Base-by-base conservation (phyloP, 1,139 yeast genomes). In the Geotrichum cucujoidarum region DNA sequence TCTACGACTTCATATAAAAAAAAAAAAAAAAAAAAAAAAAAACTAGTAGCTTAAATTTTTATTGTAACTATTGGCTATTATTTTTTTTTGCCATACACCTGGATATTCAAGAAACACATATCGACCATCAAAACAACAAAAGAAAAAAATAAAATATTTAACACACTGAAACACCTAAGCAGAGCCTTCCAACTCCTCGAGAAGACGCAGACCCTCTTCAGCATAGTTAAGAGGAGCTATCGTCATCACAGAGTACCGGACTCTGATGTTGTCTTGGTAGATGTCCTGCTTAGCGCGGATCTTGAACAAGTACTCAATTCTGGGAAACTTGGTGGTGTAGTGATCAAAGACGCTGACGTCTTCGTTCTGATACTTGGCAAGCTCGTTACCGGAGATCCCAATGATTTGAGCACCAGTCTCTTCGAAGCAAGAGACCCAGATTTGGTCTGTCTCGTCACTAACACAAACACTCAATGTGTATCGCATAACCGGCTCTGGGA, bases 401-500 rank as follows among this genome's bases (percentile, higher is more conserved):
- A 92, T 68, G 42, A 94, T 67, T 55, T 73, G 72, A 42, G 72
- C 74, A 0, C 95, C 97, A 56, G 83, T 85, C 31, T 83, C 92
- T 64, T 92, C 95, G 62, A 94, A 94, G 49, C 86, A 72, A 0
- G 95, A 83, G 31, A 86, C 70, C 95, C 97, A 89, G 53, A 89
- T 69, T 64, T 84, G 92, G 22, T 90, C 95, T 2, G 95, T 75
- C 53, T 75, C 73, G 65, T 94, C 99, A 62, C 81, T 75, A 11
- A 89, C 76, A 2, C 88, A 78, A 46, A 81, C 68, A 21, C 83
- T 81, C 57, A 90, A 66, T 50, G 90, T 80, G 59, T 85, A 94
- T 63, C 97, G 78, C 69, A 85, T 81, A 44, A 75, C 72, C 29
- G 98, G 97, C 51, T 73, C 75, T 2, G 76, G 72, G 60, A 78